Base-by-base conservation (phyloP, 164 flowering plant species). In the Magnolia kwangsiensis region DNA sequence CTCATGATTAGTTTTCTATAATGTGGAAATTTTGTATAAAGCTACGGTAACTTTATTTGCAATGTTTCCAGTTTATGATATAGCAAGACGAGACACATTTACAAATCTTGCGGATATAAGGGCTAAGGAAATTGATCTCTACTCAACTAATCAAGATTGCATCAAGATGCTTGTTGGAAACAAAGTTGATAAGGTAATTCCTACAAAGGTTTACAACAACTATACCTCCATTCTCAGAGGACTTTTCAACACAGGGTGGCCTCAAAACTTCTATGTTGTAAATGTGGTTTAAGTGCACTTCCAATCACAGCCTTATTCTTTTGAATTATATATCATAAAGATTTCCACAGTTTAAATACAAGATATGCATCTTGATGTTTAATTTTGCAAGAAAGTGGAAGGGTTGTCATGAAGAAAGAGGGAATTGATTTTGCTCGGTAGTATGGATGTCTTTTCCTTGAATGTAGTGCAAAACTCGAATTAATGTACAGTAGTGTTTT, bases 91-190 rank as follows among this genome's bases (percentile, higher is more conserved):
- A 1, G 29, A 27, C 29, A 27, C 2, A 27, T 27, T 27, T 27
- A 27, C 29, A 27, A 27, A 27, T 27, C 29, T 27, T 1, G 29
- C 2, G 29, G 29, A 1, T 27, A 27, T 27, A 27, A 27, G 29
- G 29, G 29, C 29, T 27, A 27, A 27, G 29, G 29, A 27, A 27
- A 27, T 92, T 71, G 97, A 92, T 67, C 79, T 92, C 61, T 91
- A 92, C 74, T 89, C 90, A 37, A 92, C 97, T 64, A 92, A 91
- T 82, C 95, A 86, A 83, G 97, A 92, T 76, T 92, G 97, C 87
- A 89, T 92, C 85, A 92, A 91, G 84, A 90, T 92, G 95, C 95
- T 91, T 79, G 93, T 92, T 71, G 97, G 95, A 51, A 92, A 92
- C 83, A 92, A 92, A 85, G 92, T 92, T 75, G 93, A 92, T 78